Evolutionary conservation across 208 protist species (phyloP), one percentile per base, ranked within the genome.

Genomic region (Leishmania martiniquensis): DNA sequence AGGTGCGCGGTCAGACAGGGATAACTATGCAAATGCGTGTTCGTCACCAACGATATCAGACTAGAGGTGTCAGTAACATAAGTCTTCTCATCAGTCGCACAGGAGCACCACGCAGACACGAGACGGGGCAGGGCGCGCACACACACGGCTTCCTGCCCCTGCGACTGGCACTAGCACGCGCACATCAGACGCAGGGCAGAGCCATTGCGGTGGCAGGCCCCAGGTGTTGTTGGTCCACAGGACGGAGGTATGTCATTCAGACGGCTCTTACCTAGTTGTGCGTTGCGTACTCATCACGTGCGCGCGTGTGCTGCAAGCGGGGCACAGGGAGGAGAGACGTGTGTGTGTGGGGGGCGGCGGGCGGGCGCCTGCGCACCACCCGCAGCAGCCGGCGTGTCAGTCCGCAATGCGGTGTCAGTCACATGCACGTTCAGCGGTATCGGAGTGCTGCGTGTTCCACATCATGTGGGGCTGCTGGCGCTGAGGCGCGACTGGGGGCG

Each of bases 21-120:
- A 84, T 84, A 84, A 84, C 80, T 84, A 78, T 86, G 66, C 75
- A 78, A 55, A 76, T 83, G 82, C 71, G 82, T 82, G 77, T 42
- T 81, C 82, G 82, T 81, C 82, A 86, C 74, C 70, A 57, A 79
- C 4, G 60, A 20, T 79, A 52, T 86, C 72, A 83, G 78, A 86
- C 77, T 69, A 15, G 32, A 32, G 55, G 55, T 32, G 55, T 20
- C 22, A 32, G 55, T 62, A 62, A 32, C 55, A 62, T 51, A 51
- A 51, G 47, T 5, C 47, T 51, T 51, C 9, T 51, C 47, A 51
- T 51, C 47, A 51, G 47, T 51, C 47, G 47, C 47, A 62, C 22
- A 25, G 55, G 20, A 5, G 55, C n/a, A 62, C 22, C 55, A 60
- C 12, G 42, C 72, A 54, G 51, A 17, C 51, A 54, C 15, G 51